These are phyloP conservation scores for Euclidium syriacum DNA, from an alignment of 345 rosid genomes.

Conservation along the genomic window DNA sequence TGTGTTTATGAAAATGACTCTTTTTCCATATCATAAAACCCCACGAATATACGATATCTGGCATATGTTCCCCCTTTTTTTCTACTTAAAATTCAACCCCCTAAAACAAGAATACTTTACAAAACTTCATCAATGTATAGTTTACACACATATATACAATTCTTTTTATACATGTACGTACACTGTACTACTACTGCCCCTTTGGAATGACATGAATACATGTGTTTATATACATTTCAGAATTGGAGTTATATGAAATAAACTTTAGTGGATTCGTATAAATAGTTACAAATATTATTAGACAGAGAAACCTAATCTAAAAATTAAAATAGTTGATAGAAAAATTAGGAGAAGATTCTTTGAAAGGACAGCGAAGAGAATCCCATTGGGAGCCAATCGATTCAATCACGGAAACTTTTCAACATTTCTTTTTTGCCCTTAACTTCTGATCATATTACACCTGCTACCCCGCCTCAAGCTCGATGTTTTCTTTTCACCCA, in stretches of 20 bases:
- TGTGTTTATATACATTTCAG: neutral
- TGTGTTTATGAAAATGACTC: conserved; percentile 12
- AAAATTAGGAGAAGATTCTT: conserved; percentile 12
- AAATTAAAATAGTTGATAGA: neutral
- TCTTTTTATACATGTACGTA: neutral
- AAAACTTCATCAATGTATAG: neutral
- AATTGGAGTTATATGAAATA: neutral
- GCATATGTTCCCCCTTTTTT: conserved; percentile 2
- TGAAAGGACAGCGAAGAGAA: conserved; percentile 4
- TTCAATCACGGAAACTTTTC: conserved; percentile 14
- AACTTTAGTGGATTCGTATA: neutral
- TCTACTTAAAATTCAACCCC: neutral
- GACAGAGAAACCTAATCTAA: neutral
- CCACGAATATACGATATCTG: conserved; percentile 21
- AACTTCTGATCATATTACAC: neutral
- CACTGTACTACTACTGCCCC: conserved; percentile 16
- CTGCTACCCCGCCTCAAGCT: neutral
- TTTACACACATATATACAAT: neutral
- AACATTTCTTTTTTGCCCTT: neutral
- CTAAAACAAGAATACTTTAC: neutral
- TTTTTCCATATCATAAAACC: conserved; percentile 18
- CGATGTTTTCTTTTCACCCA: neutral
- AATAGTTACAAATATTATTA: conserved; percentile 5
- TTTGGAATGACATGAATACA: conserved; percentile 2
- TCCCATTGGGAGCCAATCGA: conserved; percentile 15